Conservation (phyloP, 1,284 basidiomycete genomes). For the Tylopilus sp. region DNA sequence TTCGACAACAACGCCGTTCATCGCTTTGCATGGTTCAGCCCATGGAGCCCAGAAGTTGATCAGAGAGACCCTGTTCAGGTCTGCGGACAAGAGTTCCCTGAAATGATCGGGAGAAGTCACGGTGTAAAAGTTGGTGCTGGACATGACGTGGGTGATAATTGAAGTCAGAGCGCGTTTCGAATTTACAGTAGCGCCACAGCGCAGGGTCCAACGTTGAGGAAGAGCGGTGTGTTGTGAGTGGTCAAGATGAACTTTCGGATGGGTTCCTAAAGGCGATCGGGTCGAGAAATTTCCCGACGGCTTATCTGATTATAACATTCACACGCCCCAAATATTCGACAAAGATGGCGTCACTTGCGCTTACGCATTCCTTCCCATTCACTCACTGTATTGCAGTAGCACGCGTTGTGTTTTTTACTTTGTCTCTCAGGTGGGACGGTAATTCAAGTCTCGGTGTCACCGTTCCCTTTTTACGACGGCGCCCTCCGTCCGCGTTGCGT, state of each 20-base stretch:
- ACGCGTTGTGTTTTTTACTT: not conserved
- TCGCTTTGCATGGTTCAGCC: constrained; percentile 86
- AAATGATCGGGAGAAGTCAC: constrained; percentile 71
- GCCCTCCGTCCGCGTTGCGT: not conserved
- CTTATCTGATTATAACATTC: constrained; percentile 13
- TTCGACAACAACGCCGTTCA: constrained; percentile 74
- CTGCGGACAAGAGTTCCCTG: constrained; percentile 67
- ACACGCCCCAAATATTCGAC: too few relatives aligned
- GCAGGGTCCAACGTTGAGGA: not conserved
- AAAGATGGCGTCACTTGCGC: constrained; percentile 1
- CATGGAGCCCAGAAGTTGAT: constrained; percentile 94
- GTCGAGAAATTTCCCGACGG: not conserved
- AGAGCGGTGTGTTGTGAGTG: not conserved
- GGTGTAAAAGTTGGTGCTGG: constrained; percentile 45
- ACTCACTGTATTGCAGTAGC: not conserved
- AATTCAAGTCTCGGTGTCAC: not conserved
- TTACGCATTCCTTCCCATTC: not conserved
- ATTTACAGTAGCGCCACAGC: too few relatives aligned
- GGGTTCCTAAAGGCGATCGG: not conserved
- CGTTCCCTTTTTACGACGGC: not conserved
- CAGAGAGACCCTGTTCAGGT: constrained; percentile 76
- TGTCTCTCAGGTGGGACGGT: not conserved
- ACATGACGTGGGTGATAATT: constrained; percentile 12
- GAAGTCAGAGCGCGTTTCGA: too few relatives aligned
- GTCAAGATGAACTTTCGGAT: not conserved